phyloP scores from a whole-genome alignment of 352 stramenopile genomes.

The Phytophthora chlamydospora region DNA sequence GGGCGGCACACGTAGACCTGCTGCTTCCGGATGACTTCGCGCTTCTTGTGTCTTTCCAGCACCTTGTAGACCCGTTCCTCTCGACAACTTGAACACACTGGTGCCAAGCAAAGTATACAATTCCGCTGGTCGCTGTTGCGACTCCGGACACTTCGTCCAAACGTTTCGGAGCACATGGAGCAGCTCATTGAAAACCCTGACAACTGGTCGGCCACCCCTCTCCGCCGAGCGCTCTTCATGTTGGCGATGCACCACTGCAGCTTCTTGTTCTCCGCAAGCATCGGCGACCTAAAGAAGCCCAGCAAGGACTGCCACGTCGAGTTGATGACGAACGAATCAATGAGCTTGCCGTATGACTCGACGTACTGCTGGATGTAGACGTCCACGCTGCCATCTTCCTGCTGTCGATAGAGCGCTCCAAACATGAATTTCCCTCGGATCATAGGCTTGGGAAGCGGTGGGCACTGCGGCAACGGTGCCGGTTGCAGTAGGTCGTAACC shows the following conservation, averaged over 20 bases:
- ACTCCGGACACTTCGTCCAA: conserved; percentile 27
- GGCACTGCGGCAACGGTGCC: conserved; percentile 40
- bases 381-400: conserved; percentile 37
- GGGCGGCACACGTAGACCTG: conserved; percentile 28
- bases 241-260: conserved; percentile 43
- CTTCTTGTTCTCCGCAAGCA: conserved; percentile 40
- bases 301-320: conserved; percentile 34
- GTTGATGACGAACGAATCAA: conserved; percentile 34
- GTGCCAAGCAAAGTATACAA: conserved; percentile 33
- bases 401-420: conserved; percentile 39
- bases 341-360: conserved; percentile 32
- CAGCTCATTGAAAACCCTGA: conserved; percentile 26
- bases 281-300: conserved; percentile 30
- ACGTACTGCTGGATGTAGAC: conserved; percentile 45
- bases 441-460: conserved; percentile 28
- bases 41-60: conserved; percentile 8
- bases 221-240: conserved; percentile 26
- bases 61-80: conserved; percentile 30
- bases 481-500: conserved; percentile 66
- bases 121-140: conserved; percentile 27
- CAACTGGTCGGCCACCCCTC: conserved; percentile 23
- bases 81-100: conserved; percentile 35
- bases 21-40: conserved; percentile 20
- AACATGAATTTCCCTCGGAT: conserved; percentile 45
- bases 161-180: conserved; percentile 24